Evolutionary conservation across 805 yeast species (phyloP).

Genomic region (Candida chauliodis): DNA sequence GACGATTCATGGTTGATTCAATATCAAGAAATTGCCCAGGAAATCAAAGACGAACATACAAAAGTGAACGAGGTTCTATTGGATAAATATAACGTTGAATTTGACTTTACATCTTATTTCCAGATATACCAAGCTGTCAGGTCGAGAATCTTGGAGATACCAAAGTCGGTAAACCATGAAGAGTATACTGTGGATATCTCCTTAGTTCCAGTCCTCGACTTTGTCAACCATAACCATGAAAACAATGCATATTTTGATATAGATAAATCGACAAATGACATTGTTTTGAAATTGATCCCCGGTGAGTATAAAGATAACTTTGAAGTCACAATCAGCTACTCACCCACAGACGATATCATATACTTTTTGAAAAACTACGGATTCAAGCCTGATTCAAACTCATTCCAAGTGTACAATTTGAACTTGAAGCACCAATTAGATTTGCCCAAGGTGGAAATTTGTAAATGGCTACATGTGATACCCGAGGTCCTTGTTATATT

Average conservation of each 20-base stretch:
- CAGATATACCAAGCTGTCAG: conserved; percentile 45
- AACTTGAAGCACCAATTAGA: conserved; percentile 3
- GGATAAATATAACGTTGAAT: conserved; percentile 7
- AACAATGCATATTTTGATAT: conserved; percentile 61
- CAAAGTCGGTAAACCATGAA: conserved; percentile 41
- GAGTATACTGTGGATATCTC: conserved; percentile 40
- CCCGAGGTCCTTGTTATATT: conserved; percentile 24
- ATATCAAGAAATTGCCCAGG: conserved; percentile 6
- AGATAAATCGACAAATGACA: conserved; percentile 37
- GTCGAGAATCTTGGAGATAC: conserved; percentile 65
- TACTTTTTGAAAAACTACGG: conserved; percentile 29
- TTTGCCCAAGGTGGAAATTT: conserved; percentile 7
- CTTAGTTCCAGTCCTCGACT: conserved; percentile 64
- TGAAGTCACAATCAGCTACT: conserved; percentile 25
- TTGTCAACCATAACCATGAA: conserved; percentile 51
- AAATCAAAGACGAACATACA: conserved; percentile 11
- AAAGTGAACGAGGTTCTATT: background rate
- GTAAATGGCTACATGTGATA: conserved; percentile 27
- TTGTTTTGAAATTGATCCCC: conserved; percentile 57
- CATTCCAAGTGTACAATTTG: conserved; percentile 10
- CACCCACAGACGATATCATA: conserved; percentile 19
- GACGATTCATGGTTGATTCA: conserved; percentile 11
- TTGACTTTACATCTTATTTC: conserved; percentile 18
- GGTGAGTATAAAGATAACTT: conserved; percentile 5
- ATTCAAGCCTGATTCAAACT: conserved; percentile 21